Conservation (phyloP, 345 rosid species). For the Aquilaria yunnanensis region DNA sequence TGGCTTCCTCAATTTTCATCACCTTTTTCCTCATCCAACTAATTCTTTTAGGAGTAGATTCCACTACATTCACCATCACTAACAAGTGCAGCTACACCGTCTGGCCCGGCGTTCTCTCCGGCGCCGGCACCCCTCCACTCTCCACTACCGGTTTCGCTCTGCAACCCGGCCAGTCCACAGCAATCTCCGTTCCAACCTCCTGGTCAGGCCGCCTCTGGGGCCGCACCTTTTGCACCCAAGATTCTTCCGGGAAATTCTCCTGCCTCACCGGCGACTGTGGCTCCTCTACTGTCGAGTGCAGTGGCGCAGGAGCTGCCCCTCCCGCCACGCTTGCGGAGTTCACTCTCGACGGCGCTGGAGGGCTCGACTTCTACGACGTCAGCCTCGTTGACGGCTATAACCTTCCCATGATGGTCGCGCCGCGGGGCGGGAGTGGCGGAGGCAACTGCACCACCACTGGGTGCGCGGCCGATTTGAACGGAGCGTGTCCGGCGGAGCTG, state of each 20-base stretch:
- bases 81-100: conserved; percentile 68
- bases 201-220: conserved; percentile 98
- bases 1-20: too few species aligned
- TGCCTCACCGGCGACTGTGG: conserved; percentile 86
- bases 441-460: conserved; percentile 66
- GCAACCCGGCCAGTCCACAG: conserved; percentile 43
- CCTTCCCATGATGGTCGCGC: conserved; percentile 55
- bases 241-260: conserved; percentile 39
- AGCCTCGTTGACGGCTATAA: conserved; percentile 75
- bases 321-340: conserved; percentile 93
- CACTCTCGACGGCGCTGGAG: conserved; percentile 66
- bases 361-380: conserved; percentile 79
- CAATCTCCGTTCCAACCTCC: conserved; percentile 42
- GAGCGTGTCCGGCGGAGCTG: conserved; percentile 63
- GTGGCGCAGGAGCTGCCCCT: conserved; percentile 50
- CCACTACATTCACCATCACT: conserved; percentile 59
- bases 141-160: conserved; percentile 79
- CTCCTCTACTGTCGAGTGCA: conserved; percentile 34
- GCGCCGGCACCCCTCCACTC: conserved; percentile 57
- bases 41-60: conserved; percentile 19
- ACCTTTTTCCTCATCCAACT: too few species aligned
- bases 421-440: conserved; percentile 44
- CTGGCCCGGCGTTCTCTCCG: conserved; percentile 91
- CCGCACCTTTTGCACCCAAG: conserved; percentile 48
- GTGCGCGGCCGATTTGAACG: conserved; percentile 74